phyloP scores from a whole-genome alignment of 208 protist genomes.

The Crithidia mellificae region DNA sequence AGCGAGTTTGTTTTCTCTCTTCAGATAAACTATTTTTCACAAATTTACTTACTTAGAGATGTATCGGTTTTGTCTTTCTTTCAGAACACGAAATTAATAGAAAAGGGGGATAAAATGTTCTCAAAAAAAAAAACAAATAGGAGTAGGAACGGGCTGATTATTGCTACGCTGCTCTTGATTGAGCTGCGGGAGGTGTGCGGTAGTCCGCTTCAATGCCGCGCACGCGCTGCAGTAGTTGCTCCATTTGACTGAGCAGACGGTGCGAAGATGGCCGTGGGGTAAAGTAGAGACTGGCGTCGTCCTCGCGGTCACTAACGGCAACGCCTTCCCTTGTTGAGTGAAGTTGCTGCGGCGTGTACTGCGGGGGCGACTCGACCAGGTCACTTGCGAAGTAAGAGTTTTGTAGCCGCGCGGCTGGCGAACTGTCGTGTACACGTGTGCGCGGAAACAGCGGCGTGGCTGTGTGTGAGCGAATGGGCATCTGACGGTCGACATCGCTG shows the following conservation, averaged over 20 bases:
- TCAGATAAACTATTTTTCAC: no score
- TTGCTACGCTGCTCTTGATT: background rate
- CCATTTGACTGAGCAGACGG: constrained; percentile 29
- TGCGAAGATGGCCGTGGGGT: background rate
- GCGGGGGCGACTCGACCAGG: constrained; percentile 14
- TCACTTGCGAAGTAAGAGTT: background rate
- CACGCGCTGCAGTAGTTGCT: constrained; percentile 23
- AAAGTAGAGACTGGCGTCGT: background rate
- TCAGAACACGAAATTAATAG: background rate
- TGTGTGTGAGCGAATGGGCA: constrained; percentile 16
- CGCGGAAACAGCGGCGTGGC: constrained; percentile 21
- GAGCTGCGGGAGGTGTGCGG: background rate
- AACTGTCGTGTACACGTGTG: background rate
- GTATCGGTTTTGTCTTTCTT: no score
- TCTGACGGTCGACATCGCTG: constrained; percentile 3
- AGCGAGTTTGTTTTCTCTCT: no score
- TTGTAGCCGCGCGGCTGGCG: background rate
- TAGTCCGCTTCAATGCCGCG: constrained; percentile 21
- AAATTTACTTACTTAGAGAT: no score
- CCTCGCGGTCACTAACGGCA: background rate
- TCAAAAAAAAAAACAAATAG: background rate
- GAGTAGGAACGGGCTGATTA: background rate
- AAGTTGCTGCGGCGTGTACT: background rate
- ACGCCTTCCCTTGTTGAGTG: background rate
- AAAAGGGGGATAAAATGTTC: background rate